Evolutionary conservation across 208 protist species (phyloP).

Genomic region (Acanthamoeba sp.): DNA sequence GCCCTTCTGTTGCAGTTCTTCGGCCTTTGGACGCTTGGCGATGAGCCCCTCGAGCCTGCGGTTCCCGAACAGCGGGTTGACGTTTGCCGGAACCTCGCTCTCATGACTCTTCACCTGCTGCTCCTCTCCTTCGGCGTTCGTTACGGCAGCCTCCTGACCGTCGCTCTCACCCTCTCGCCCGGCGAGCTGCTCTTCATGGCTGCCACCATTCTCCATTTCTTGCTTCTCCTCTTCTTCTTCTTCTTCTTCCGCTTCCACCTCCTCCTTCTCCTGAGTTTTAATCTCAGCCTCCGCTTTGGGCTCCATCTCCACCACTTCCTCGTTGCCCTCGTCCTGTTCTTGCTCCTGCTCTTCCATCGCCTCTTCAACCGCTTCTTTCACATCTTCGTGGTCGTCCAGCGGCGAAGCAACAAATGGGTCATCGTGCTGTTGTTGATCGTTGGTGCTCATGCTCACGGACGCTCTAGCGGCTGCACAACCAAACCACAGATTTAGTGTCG

Average conservation of each 20-base stretch:
- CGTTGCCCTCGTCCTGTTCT: background rate
- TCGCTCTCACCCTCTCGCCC: too few species aligned
- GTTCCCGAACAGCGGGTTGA: constrained; percentile 8
- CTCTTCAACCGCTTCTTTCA: too few species aligned
- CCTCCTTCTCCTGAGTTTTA: background rate
- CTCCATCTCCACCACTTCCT: background rate
- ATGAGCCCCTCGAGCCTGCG: constrained; percentile 18
- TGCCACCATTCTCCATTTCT: background rate
- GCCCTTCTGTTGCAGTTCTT: constrained; percentile 10
- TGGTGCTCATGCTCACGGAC: too few species aligned
- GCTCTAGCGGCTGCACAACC: too few species aligned
- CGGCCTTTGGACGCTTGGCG: constrained; percentile 17
- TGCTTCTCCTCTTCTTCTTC: constrained; percentile 5
- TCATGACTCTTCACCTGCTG: background rate
- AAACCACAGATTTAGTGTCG: too few species aligned
- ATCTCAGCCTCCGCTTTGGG: background rate
- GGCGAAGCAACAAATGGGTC: too few species aligned
- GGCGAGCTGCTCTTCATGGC: background rate
- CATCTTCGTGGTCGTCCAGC: too few species aligned
- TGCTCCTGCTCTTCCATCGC: background rate
- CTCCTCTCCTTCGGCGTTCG: background rate
- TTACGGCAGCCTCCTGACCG: too few species aligned
- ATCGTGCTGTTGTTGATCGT: too few species aligned
- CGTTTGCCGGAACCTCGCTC: background rate
- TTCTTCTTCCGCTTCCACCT: background rate